A percentile compares a stretch with the other conserved stretches of the same genome.
phyloP scores from a whole-genome alignment of 2,329 filamentous ascomycete species.

The Fusarium sp. region DNA sequence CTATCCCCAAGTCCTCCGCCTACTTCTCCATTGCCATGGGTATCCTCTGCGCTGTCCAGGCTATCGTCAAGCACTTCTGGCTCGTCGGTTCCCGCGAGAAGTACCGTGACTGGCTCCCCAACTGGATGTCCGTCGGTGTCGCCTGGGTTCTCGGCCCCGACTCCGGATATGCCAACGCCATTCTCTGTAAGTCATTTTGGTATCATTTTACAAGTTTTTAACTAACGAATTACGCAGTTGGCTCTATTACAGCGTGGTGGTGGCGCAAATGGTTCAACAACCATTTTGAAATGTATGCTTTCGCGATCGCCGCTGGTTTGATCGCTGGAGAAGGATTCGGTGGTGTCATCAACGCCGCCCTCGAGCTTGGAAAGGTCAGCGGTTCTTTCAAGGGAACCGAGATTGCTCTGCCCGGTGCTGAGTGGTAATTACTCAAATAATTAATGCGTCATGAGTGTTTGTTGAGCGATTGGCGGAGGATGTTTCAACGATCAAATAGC shows the following conservation, averaged over 20 bases:
- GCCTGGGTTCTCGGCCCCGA: conserved; percentile 68
- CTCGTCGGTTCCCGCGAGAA: conserved; percentile 62
- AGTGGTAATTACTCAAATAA: conserved; percentile 10
- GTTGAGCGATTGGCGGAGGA: not conserved
- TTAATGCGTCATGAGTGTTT: conserved; percentile 16
- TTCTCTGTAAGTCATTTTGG: conserved; percentile 49
- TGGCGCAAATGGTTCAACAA: conserved; percentile 63
- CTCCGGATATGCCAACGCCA: conserved; percentile 62
- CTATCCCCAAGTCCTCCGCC: conserved; percentile 62
- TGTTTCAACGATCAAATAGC: not conserved
- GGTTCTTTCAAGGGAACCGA: conserved; percentile 37
- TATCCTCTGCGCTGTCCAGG: conserved; percentile 59
- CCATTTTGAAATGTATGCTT: conserved; percentile 65
- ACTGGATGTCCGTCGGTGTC: conserved; percentile 70
- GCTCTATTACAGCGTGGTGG: conserved; percentile 59
- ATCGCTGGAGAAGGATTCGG: conserved; percentile 72
- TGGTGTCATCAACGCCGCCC: conserved; percentile 66
- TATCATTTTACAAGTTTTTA: not conserved
- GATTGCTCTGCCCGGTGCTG: conserved; percentile 27
- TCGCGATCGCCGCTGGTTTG: conserved; percentile 67
- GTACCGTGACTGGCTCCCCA: conserved; percentile 66
- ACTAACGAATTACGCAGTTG: conserved; percentile 44
- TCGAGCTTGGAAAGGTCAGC: conserved; percentile 50
- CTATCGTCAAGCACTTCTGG: conserved; percentile 63
- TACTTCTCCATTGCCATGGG: conserved; percentile 67